Base-by-base conservation (phyloP, 2,329 filamentous ascomycete species). In the Grosmannia serpens region DNA sequence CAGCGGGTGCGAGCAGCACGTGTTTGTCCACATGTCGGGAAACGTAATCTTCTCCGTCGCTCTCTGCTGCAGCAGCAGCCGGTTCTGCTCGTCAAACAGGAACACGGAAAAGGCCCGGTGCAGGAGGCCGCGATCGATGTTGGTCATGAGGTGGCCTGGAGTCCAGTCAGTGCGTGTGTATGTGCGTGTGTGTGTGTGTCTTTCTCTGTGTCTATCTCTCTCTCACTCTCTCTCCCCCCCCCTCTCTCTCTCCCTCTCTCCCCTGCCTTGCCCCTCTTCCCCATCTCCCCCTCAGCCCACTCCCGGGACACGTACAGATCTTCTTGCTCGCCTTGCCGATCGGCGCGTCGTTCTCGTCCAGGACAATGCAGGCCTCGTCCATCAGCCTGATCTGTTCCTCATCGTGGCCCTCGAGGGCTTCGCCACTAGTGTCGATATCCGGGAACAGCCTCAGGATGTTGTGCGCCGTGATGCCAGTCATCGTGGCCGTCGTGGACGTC, bases 21-120 rank as follows among this genome's bases (percentile, higher is more conserved):
- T 99, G 76, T 99, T 99, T 63, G 94, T 99, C 94, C 94, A 99
- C 87, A 96, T 91, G 71, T 96, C 90, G 54, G 94, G 92, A 76
- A 99, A 99, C 8, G 94, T 99, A 70, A 99, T 99, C 79, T 99
- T 99, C 77, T 97, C 92, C 47, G 85, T 78, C 31, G 94, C 94
- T 65, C 94, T 88, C 78, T 97, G 94, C 76, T 99, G 94, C 56
- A 99, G 84, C 51, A 99, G 87, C 61, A 97, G 79, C 67, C 91
- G 87, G 73, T 96, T 95, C 70, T 94, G 82, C 62, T 89, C 87
- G 75, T 97, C 90, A 79, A 99, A 99, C 65, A 99, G 85, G 77
- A 99, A 99, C 65, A 95, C 89, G 60, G 92, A 97, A 74, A 99
- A 99, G 63, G 94, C 94, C 61, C 94, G 90, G 78, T 99, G 94